Evolutionary conservation across 1,139 yeast genomes (phyloP), one percentile per base, ranked within the genome.

Genomic region (Blastobotrys persicus): DNA sequence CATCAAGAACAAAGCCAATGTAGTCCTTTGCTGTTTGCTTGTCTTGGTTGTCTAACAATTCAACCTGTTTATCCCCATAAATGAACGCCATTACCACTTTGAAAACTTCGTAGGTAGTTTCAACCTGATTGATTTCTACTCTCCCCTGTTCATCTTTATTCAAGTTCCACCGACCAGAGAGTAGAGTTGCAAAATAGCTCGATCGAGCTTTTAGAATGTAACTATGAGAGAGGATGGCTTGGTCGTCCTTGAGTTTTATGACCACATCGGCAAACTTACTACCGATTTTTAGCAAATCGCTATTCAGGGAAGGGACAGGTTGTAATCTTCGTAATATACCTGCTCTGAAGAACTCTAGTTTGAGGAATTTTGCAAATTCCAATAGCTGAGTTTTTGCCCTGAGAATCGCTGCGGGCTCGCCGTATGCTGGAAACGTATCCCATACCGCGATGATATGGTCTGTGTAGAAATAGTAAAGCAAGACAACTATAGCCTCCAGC

Each of bases 151-250:
- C 12, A 4, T 31, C 13, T 6, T 28, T 38, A 3, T 40, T n/a
- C 17, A 17, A 55, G 50, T 4, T 59, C 94, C 94, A 85, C 50
- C 82, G 65, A 2, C 68, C 64, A 0, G 85, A 77, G 32, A 84
- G 72, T 1, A 79, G 56, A 0, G 85, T 76, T 53, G 79, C 83
- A 63, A 88, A 87, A 60, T 76, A 86, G 0, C 81, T 81, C 41
- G 83, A 78, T 50, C 95, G 68, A 0, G 79, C 65, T 3, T 72
- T 62, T 19, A 88, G 63, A 5, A 87, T 65, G 31, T 73, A 71
- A 3, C 84, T 76, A 58, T 81, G 81, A 3, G 80, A 75, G 4
- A 50, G 54, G 1, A 69, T 31, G 12, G 54, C 42, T 18, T 63
- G 65, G 4, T 76, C 80, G 56, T 80, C 82, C 1, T 65, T 55